phyloP scores from a whole-genome alignment of 768 basidiomycete genomes.

The Boletus sp. region DNA sequence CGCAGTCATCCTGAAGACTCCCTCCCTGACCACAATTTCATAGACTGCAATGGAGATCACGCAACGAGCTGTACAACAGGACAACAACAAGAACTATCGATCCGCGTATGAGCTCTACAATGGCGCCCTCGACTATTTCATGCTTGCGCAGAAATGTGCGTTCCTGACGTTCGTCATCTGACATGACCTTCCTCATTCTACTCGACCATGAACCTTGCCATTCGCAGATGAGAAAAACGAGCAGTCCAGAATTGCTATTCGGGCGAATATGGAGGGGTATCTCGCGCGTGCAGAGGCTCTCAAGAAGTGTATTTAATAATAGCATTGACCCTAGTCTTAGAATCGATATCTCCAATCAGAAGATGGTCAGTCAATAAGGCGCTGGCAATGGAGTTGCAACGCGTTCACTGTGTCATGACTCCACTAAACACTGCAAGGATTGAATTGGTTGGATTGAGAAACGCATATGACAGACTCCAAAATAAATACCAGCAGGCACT shows the following conservation, averaged over 20 bases:
- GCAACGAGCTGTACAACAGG: constrained; percentile 85
- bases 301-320: constrained; percentile 49
- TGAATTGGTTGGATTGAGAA: background rate
- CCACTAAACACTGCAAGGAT: background rate
- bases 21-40: background rate
- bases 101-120: constrained; percentile 92
- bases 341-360: no score
- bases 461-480: background rate
- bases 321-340: background rate
- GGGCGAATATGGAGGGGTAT: constrained; percentile 84
- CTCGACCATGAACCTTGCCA: background rate
- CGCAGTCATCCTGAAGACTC: background rate
- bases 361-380: no score
- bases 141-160: constrained; percentile 89
- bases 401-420: no score
- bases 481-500: background rate
- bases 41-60: constrained; percentile 84
- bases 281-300: constrained; percentile 85
- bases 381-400: no score
- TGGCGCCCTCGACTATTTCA: constrained; percentile 94
- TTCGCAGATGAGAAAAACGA: constrained; percentile 78
- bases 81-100: constrained; percentile 84
- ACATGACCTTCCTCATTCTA: background rate
- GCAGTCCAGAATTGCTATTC: constrained; percentile 79
- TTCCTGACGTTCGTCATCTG: background rate